Base-by-base conservation (phyloP, 2,329 filamentous ascomycete genomes). In the Penicillium sp. region DNA sequence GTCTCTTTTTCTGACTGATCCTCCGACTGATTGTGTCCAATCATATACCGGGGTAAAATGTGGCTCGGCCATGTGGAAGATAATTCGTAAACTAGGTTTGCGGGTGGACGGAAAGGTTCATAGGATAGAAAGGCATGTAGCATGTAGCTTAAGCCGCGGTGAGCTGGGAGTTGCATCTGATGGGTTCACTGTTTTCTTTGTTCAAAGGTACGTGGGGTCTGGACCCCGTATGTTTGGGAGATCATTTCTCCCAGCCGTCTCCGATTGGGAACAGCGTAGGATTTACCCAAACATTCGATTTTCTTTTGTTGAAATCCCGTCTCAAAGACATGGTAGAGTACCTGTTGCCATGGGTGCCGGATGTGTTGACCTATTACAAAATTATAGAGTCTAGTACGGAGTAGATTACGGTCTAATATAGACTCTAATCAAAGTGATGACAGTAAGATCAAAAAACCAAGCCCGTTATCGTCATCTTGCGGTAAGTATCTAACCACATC, bases 61-160 rank as follows among this genome's bases (percentile, higher is more conserved):
- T 35, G 35, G 41, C 33, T 31, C 38, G n/a, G 37, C 49, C 46
- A 38, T 35, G 26, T 42, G 55, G 45, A 40, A 41, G 45, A 28
- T n/a, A 50, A 56, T 56, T 40, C 14, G 31, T 17, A 50, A 53
- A 58, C 56, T 63, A 62, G 61, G 58, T 62, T 65, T 58, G 4
- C 51, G 55, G 59, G 45, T 55, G 45, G 53, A 57, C 58, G 60
- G 60, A 59, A 31, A 57, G 55, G 57, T 64, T 64, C 54, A 55
- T 61, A 44, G 45, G 22, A 54, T 11, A 30, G 36, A 60, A 58
- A 48, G 43, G 50, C 28, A 48, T 22, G 57, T 51, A 40, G 56
- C 47, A 28, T 10, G 9, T 28, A 31, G 30, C 56, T 57, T 61
- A 59, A 61, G 53, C 55, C 57, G 50, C 42, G 38, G 22, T 38